A percentile compares a stretch with the other conserved stretches of the same genome.
Conservation (phyloP, 2,329 filamentous ascomycete species). For the Colletotrichum viniferum region DNA sequence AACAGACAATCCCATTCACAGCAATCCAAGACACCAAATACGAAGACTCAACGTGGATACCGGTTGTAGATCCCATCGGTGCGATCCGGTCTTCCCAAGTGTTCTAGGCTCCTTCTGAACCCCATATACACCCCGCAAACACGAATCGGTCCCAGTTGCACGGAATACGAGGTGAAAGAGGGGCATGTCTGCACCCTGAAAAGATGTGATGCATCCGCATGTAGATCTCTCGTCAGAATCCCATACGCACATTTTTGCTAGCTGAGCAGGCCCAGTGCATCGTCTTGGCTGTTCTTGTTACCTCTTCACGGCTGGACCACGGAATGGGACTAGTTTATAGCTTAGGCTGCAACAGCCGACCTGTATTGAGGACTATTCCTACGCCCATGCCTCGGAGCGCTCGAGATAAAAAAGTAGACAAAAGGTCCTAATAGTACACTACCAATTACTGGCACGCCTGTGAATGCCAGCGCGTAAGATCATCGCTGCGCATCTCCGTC, state of each 20-base stretch:
- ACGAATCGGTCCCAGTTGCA: slow-evolving; percentile 8
- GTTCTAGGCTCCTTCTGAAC: background rate
- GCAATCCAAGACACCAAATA: background rate
- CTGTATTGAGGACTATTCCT: slow-evolving; percentile 20
- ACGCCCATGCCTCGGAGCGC: slow-evolving; percentile 7
- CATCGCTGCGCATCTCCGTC: background rate
- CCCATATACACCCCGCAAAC: slow-evolving; percentile 11
- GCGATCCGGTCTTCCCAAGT: background rate
- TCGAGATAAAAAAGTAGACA: slow-evolving; percentile 17
- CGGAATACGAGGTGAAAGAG: slow-evolving; percentile 3
- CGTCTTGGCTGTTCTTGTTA: background rate
- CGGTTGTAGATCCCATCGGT: background rate
- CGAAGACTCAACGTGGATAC: background rate
- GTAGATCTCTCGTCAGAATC: background rate
- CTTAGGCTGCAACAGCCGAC: slow-evolving; percentile 7
- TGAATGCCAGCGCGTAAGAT: background rate
- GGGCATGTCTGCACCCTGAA: background rate
- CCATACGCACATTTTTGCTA: background rate
- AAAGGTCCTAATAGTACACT: slow-evolving; percentile 23
- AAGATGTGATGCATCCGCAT: background rate
- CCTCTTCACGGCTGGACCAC: background rate
- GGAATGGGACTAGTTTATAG: background rate
- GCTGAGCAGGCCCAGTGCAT: background rate
- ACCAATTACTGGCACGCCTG: slow-evolving; percentile 21
- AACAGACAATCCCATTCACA: background rate